A percentile compares a stretch with the other conserved stretches of the same genome.
Conservation (phyloP, 2,329 filamentous ascomycete genomes). For the Parascedosporium putredinis region DNA sequence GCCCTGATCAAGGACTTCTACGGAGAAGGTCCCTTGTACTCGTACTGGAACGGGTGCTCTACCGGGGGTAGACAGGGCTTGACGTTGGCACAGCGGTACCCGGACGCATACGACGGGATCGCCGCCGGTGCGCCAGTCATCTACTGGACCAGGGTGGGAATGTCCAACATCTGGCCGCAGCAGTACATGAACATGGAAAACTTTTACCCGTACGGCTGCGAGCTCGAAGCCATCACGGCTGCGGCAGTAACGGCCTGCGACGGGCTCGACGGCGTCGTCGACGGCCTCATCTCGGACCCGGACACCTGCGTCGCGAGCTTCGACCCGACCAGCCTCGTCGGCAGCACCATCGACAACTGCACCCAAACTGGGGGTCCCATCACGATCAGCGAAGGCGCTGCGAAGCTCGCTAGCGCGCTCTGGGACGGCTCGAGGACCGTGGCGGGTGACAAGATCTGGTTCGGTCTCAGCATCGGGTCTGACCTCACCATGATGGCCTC, state of each 20-base stretch:
- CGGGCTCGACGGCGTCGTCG: slow-evolving; percentile 32
- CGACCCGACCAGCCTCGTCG: background rate
- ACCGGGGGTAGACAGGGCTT: slow-evolving; percentile 46
- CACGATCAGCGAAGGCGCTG: background rate
- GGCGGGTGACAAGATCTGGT: background rate
- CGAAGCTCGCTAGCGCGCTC: background rate
- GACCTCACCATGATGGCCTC: background rate
- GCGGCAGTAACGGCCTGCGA: slow-evolving; percentile 38
- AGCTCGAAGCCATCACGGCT: slow-evolving; percentile 25
- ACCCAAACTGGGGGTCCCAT: background rate
- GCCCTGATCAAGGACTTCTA: slow-evolving; percentile 32
- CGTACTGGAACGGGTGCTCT: slow-evolving; percentile 42
- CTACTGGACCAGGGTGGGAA: slow-evolving; percentile 22
- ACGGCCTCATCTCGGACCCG: slow-evolving; percentile 35
- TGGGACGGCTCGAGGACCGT: background rate
- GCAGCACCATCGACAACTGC: background rate
- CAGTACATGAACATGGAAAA: slow-evolving; percentile 19
- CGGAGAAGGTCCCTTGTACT: slow-evolving; percentile 22
- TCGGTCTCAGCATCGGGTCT: background rate
- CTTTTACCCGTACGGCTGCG: slow-evolving; percentile 26
- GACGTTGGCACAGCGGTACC: slow-evolving; percentile 38
- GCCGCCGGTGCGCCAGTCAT: slow-evolving; percentile 34
- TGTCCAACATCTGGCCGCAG: slow-evolving; percentile 12
- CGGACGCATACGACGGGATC: slow-evolving; percentile 43
- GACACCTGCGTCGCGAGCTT: slow-evolving; percentile 21